Base-by-base conservation (phyloP, 106 monocot genomes). In the Acorus gramineus region DNA sequence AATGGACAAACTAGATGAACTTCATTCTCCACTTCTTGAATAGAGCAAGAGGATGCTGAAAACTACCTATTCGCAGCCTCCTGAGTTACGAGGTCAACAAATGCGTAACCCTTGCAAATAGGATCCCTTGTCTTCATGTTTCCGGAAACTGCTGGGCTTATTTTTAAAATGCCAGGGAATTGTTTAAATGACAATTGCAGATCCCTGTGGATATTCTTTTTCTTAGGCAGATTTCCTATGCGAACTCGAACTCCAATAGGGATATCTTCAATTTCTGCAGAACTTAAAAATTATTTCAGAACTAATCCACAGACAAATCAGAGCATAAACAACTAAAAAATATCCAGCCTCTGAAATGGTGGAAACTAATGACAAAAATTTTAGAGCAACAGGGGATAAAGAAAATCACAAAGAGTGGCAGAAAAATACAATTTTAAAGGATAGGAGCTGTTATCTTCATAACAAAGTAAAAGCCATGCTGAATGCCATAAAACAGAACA, bases 101-200 rank as follows among this genome's bases (percentile, higher is more conserved):
- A 98, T 59, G 96, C 96, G 69, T 91, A 91, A 9, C 96, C 96
- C 77, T 80, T 98, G 71, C 96, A 98, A 46, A 98, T 68, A 61
- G 96, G 96, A 67, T 98, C 96, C 62, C 88, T 91, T n/a, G 96
- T 98, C 72, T 98, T 98, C 63, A 62, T 63, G 63, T 81, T 98
- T 55, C 83, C 96, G 66, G 57, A 71, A 42, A 85, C 82, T 52
- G 85, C 87, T 53, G 96, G 88, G 46, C 45, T 79, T 76, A 98
- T 88, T 44, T 78, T 70, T 48, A 83, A 14, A 59, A 98, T 81
- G 52, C 83, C 85, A 65, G 64, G 68, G 63, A 91, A 98, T 14
- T 67, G 84, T 73, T 78, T 80, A 66, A 98, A 91, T 56, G 85
- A 87, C 44, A 57, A 62, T 56, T 79, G 69, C 59, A 98, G 52